Conservation (phyloP, 352 stramenopile genomes). For the Pythium sukuiense region DNA sequence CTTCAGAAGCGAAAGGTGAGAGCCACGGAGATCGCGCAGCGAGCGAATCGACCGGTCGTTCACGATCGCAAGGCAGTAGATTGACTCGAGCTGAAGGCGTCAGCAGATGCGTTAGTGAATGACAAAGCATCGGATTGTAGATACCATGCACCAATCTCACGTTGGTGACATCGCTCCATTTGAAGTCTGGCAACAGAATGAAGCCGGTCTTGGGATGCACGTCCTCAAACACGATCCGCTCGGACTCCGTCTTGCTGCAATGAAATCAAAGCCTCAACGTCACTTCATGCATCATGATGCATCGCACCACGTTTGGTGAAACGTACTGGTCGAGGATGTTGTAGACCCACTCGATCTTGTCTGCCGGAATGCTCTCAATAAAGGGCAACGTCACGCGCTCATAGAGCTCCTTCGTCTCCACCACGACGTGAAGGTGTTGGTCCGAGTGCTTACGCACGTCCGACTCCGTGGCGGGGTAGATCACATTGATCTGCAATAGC, state of each 20-base stretch:
- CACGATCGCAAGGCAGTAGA: conserved; percentile 84
- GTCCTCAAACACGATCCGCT: conserved; percentile 82
- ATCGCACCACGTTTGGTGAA: neutral
- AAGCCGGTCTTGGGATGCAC: conserved; percentile 63
- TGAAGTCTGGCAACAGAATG: conserved; percentile 81
- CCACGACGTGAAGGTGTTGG: conserved; percentile 80
- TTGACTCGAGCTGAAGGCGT: conserved; percentile 55
- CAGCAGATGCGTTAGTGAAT: too few relatives aligned
- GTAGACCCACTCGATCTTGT: conserved; percentile 88
- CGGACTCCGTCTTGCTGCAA: conserved; percentile 72
- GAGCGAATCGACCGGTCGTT: conserved; percentile 73
- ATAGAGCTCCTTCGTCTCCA: conserved; percentile 83
- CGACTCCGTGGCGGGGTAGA: conserved; percentile 75
- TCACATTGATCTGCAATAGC: conserved; percentile 63
- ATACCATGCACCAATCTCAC: conserved; percentile 26
- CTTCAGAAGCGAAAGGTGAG: conserved; percentile 61
- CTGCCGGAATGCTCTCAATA: conserved; percentile 70
- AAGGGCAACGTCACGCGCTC: conserved; percentile 66
- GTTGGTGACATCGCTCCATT: conserved; percentile 74
- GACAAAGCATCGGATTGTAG: too few relatives aligned
- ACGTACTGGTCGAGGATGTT: conserved; percentile 88
- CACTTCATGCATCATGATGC: neutral
- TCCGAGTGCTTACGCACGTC: conserved; percentile 86
- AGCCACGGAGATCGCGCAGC: conserved; percentile 65
- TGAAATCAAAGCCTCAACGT: neutral